Base-by-base conservation (phyloP, 2,329 filamentous ascomycete species). In the Chaetomiaceae sp. region DNA sequence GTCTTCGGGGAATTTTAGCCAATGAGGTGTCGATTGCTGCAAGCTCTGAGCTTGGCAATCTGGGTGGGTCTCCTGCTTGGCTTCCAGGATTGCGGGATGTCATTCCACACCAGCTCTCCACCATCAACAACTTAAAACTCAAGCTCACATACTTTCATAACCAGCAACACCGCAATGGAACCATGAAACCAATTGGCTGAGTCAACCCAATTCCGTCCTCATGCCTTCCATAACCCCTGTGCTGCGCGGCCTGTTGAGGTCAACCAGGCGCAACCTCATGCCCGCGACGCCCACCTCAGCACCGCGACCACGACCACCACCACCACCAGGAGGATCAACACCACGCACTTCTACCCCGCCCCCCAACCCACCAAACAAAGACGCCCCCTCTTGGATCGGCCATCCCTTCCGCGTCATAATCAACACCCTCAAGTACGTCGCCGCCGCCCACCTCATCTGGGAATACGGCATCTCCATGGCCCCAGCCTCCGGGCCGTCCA, bases 401-500 rank as follows among this genome's bases (percentile, higher is more conserved):
- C 66, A 70, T 53, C 73, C 73, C 13, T 47, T 71, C 52, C 70
- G 68, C 48, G 60, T 73, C 57, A 61, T 77, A 47, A 57, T 76
- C 55, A 67, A 71, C 53, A 70, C 73, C 16, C 58, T 74, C 55
- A 75, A 81, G 59, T 69, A 70, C 49, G 62, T 77, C 34, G 70
- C 73, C 45, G 61, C 74, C 38, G 63, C 65, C 21, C 80, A 83
- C 64, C 64, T 82, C n/a, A 63, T 76, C 53, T 68, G 65, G 63
- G 76, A 81, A 38, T 84, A 93, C 69, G 72, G 81, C 61, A 80
- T 82, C 69, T 75, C 75, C 56, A 62, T 85, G 57, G 77, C 77
- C 17, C 68, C 73, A 4, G 82, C 83, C 14, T 73, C 74, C 21
- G 92, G 92, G 2, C 82, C 89, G 3, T 92, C 87, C 16, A 97